phyloP scores from a whole-genome alignment of 768 basidiomycete species.

The Boletus patriciae region DNA sequence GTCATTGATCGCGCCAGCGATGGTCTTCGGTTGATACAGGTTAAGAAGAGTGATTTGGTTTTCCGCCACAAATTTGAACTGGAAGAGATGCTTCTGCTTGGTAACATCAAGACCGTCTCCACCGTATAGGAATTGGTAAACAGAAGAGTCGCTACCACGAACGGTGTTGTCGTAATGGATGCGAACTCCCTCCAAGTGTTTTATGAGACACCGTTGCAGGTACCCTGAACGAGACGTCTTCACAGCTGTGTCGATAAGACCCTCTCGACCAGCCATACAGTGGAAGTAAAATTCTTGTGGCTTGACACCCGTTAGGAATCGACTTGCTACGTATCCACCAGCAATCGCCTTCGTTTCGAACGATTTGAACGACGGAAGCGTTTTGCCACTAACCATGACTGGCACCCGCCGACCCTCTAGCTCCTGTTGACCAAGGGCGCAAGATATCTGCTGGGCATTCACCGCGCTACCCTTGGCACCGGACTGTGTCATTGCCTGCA shows the following conservation, averaged over 20 bases:
- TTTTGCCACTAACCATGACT: slow-evolving; percentile 99
- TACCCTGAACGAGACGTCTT: slow-evolving; percentile 99
- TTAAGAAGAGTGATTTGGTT: slow-evolving; percentile 81
- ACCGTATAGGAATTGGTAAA: slow-evolving; percentile 97
- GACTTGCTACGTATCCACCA: slow-evolving; percentile 96
- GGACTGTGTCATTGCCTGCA: slow-evolving; percentile 98
- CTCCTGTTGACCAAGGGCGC: slow-evolving; percentile 94
- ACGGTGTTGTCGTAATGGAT: slow-evolving; percentile 99
- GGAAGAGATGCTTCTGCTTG: slow-evolving; percentile 90
- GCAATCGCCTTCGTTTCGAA: slow-evolving; percentile 99
- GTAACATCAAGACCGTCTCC: slow-evolving; percentile 97
- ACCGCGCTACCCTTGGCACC: slow-evolving; percentile 98
- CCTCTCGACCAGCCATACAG: slow-evolving; percentile 99
- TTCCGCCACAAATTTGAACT: slow-evolving; percentile 91
- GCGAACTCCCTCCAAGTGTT: slow-evolving; percentile 94
- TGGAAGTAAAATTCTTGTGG: slow-evolving; percentile 99
- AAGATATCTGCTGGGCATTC: slow-evolving; percentile 98
- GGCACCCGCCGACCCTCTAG: slow-evolving; percentile 98
- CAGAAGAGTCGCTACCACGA: slow-evolving; percentile 87
- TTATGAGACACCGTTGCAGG: slow-evolving; percentile 96
- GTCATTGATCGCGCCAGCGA: slow-evolving; percentile 60
- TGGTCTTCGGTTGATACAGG: slow-evolving; percentile 60
- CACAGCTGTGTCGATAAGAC: slow-evolving; percentile 98
- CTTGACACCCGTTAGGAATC: slow-evolving; percentile 96
- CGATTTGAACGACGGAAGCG: slow-evolving; percentile 91